Conservation (phyloP, 257 asterid species). For the Verbascum thapsus region DNA sequence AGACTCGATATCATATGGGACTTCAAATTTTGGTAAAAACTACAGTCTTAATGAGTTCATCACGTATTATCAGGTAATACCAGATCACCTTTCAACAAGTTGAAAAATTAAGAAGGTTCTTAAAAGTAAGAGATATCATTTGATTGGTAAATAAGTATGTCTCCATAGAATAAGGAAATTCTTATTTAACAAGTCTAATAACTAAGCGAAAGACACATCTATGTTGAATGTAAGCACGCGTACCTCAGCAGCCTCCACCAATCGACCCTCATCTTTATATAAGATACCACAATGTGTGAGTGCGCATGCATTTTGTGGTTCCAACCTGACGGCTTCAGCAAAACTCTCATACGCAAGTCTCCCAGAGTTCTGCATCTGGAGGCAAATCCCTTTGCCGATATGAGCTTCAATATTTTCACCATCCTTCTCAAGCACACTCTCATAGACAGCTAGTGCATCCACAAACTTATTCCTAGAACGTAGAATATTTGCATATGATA, state of each 20-base stretch:
- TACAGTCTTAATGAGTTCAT: conserved; percentile 3
- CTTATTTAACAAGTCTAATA: conserved; percentile 22
- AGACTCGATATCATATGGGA: conserved; percentile 7
- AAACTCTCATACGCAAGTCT: conserved; percentile 85
- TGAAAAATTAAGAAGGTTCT: conserved; percentile 11
- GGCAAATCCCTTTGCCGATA: conserved; percentile 94
- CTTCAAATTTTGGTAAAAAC: conserved; percentile 17
- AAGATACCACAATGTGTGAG: conserved; percentile 89
- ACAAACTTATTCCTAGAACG: conserved; percentile 88
- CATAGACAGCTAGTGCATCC: conserved; percentile 85
- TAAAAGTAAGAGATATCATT: conserved; percentile 8
- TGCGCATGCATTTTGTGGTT: conserved; percentile 91
- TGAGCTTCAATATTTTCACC: conserved; percentile 73
- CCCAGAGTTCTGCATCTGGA: conserved; percentile 90
- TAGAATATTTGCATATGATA: conserved; percentile 84
- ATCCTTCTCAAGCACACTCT: conserved; percentile 72
- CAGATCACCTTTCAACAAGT: not conserved
- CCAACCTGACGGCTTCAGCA: conserved; percentile 79
- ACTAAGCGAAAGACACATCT: conserved; percentile 1
- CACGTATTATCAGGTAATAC: conserved; percentile 13
- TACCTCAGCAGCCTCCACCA: conserved; percentile 99
- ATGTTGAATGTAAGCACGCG: conserved; percentile 26
- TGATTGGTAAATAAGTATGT: not conserved
- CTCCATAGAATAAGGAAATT: conserved; percentile 1
- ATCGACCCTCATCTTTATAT: conserved; percentile 88